Conservation (phyloP, 2,329 filamentous ascomycete genomes). For the Rachicladosporium sp. region DNA sequence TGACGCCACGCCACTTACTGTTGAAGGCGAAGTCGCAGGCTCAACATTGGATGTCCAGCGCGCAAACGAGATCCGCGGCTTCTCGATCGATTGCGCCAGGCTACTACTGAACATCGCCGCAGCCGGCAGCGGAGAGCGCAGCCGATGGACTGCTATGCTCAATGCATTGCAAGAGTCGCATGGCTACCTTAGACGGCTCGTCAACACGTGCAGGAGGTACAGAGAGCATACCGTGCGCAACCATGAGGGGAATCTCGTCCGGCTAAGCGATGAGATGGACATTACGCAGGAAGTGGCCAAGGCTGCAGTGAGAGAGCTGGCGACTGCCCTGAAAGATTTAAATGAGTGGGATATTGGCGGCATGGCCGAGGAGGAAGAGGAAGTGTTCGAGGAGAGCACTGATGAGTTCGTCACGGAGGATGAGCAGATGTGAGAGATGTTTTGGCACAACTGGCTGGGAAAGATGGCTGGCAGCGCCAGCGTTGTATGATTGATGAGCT, state of each 20-base stretch:
- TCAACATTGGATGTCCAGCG: conserved; percentile 2
- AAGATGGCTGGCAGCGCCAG: too few species aligned
- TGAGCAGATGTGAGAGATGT: too few species aligned
- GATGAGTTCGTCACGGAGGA: too few species aligned
- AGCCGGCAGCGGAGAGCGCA: background rate
- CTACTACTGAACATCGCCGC: background rate
- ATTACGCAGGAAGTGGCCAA: background rate
- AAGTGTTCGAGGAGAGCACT: too few species aligned
- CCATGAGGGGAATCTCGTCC: background rate
- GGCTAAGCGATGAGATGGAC: conserved; percentile 2
- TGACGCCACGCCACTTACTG: background rate
- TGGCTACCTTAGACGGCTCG: background rate
- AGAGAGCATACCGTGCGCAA: background rate
- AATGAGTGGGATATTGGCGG: conserved; percentile 1
- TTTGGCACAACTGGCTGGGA: too few species aligned
- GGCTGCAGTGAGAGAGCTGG: background rate
- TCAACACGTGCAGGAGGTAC: background rate
- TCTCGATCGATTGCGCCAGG: background rate
- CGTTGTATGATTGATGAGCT: too few species aligned
- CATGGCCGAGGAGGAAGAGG: background rate
- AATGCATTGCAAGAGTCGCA: background rate
- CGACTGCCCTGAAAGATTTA: background rate
- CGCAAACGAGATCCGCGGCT: background rate
- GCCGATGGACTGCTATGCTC: background rate
- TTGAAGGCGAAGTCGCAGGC: background rate